These are phyloP conservation scores for Penicillium sp. DNA, from an alignment of 2,329 filamentous ascomycete genomes.

Conservation along the genomic window DNA sequence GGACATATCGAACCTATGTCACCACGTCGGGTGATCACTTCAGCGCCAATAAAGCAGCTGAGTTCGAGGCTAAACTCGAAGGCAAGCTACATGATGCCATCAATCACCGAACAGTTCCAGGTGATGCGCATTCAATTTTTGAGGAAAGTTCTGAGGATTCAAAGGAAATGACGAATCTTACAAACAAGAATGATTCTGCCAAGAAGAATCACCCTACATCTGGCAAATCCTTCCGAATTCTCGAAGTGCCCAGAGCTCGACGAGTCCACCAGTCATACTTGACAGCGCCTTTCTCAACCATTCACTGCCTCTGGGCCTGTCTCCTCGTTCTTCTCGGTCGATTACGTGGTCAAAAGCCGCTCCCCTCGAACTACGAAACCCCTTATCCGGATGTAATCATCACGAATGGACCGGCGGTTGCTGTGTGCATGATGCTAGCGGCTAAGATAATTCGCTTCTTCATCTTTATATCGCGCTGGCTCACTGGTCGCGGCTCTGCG, in stretches of 20 bases:
- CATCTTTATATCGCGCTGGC: slow-evolving; percentile 29
- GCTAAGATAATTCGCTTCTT: slow-evolving; percentile 61
- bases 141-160: no score
- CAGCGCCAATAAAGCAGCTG: slow-evolving; percentile 65
- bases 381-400: slow-evolving; percentile 74
- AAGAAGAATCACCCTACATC: not conserved
- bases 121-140: not conserved
- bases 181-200: not conserved
- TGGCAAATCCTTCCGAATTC: slow-evolving; percentile 59
- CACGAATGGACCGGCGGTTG: slow-evolving; percentile 87
- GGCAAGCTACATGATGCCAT: slow-evolving; percentile 15
- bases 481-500: slow-evolving; percentile 13
- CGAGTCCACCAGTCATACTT: slow-evolving; percentile 79
- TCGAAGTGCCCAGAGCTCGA: slow-evolving; percentile 74
- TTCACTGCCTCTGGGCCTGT: slow-evolving; percentile 68
- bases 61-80: slow-evolving; percentile 61
- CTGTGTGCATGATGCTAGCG: slow-evolving; percentile 72
- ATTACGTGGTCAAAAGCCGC: slow-evolving; percentile 37
- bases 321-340: slow-evolving; percentile 57
- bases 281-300: slow-evolving; percentile 71
- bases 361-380: slow-evolving; percentile 28
- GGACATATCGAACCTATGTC: slow-evolving; percentile 76
- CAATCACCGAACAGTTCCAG: not conserved
- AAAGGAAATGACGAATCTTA: not conserved
- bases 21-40: slow-evolving; percentile 76